Percentiles rank a stretch among this genome's conserved stretches.
Evolutionary conservation across 305 asterid species (phyloP).

Genomic region (Fraxinus dipetala): DNA sequence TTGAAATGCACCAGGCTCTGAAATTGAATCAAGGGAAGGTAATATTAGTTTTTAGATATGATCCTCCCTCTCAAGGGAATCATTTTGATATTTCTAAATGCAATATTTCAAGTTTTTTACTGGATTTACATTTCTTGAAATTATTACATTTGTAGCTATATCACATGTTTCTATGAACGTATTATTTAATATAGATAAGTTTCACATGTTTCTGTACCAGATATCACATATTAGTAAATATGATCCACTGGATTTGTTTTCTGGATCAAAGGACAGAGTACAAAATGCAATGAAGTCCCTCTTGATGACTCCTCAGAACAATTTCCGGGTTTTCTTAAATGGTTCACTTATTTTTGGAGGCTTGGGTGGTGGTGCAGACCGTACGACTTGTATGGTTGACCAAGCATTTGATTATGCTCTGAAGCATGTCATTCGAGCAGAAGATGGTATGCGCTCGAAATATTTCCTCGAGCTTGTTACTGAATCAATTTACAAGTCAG

Average conservation of each 20-base stretch:
- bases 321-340: slow-evolving; percentile 82
- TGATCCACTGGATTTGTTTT: slow-evolving; percentile 80
- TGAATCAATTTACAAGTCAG: slow-evolving; percentile 57
- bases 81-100: slow-evolving; percentile 17
- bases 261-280: slow-evolving; percentile 70
- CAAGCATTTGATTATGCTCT: slow-evolving; percentile 63
- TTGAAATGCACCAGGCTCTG: slow-evolving; percentile 82
- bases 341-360: slow-evolving; percentile 74
- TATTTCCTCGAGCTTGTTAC: slow-evolving; percentile 61
- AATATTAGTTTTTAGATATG: slow-evolving; percentile 17
- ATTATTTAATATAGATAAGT: slow-evolving; percentile 21
- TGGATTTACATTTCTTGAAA: slow-evolving; percentile 10
- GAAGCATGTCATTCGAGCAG: slow-evolving; percentile 50
- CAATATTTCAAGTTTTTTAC: background rate
- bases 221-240: slow-evolving; percentile 71
- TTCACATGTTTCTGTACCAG: slow-evolving; percentile 40
- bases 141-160: slow-evolving; percentile 7
- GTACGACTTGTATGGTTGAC: slow-evolving; percentile 34
- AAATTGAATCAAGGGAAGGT: slow-evolving; percentile 71
- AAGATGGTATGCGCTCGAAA: slow-evolving; percentile 60
- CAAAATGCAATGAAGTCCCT: slow-evolving; percentile 62
- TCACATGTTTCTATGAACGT: slow-evolving; percentile 3
- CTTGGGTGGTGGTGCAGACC: slow-evolving; percentile 59
- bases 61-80: background rate
- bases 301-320: slow-evolving; percentile 80